These are phyloP conservation scores for Davidsoniella australis DNA, from an alignment of 2,329 filamentous ascomycete genomes.

Conservation along the genomic window DNA sequence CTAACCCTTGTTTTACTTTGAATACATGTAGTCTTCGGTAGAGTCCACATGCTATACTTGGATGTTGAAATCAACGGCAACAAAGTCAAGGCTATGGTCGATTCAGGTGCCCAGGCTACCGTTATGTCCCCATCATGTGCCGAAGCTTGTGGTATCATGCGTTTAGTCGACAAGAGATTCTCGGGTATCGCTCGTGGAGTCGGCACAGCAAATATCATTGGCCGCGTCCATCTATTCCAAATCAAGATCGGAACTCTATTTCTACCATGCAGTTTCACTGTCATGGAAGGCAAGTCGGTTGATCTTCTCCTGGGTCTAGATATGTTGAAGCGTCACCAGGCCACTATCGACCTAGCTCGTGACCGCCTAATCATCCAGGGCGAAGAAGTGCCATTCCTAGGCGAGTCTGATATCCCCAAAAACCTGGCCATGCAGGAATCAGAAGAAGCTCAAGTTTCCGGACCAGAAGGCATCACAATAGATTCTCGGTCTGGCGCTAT, in stretches of 20 bases:
- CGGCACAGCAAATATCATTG: slow-evolving; percentile 84
- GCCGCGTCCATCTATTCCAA: slow-evolving; percentile 85
- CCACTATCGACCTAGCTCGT: slow-evolving; percentile 70
- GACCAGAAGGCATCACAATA: slow-evolving; percentile 77
- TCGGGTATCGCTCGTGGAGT: slow-evolving; percentile 85
- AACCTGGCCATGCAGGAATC: slow-evolving; percentile 58
- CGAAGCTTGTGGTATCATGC: slow-evolving; percentile 86
- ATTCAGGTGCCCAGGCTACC: slow-evolving; percentile 92
- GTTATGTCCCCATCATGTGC: slow-evolving; percentile 96
- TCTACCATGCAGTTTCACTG: slow-evolving; percentile 88
- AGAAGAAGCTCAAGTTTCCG: slow-evolving; percentile 68
- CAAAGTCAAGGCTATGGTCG: slow-evolving; percentile 87
- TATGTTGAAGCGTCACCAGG: slow-evolving; percentile 93
- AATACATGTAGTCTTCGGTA: slow-evolving; percentile 56
- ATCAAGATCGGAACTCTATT: slow-evolving; percentile 83
- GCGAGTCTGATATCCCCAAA: slow-evolving; percentile 88
- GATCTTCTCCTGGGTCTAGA: slow-evolving; percentile 85
- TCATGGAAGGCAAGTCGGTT: slow-evolving; percentile 97
- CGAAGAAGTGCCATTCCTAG: slow-evolving; percentile 74
- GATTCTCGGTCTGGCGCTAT: slow-evolving; percentile 70
- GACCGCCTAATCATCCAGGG: slow-evolving; percentile 79
- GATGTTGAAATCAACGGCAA: slow-evolving; percentile 87
- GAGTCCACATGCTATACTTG: slow-evolving; percentile 92
- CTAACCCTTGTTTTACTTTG: not conserved
- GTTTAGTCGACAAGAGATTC: slow-evolving; percentile 81